A percentile compares a stretch with the other conserved stretches of the same genome.
Evolutionary conservation across 1,284 basidiomycete species (phyloP).

Genomic region (Hemileia vastatrix): DNA sequence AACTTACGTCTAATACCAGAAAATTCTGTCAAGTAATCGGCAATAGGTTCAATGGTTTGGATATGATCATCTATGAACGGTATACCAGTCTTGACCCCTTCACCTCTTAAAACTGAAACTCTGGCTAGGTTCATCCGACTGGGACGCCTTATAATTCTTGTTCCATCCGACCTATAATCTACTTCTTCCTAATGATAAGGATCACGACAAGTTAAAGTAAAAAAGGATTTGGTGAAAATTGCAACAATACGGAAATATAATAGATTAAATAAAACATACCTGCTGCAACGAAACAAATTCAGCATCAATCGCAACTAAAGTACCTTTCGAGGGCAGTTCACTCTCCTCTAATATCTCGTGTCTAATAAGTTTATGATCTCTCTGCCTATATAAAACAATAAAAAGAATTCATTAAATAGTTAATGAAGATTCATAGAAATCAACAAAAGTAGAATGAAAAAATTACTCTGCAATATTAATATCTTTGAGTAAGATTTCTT

Average conservation of each 20-base stretch:
- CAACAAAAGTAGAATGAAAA: neutral
- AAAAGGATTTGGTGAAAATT: neutral
- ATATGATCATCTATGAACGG: constrained; percentile 99
- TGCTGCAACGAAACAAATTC: constrained; percentile 96
- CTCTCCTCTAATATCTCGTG: constrained; percentile 62
- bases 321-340: constrained; percentile 78
- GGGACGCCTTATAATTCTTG: constrained; percentile 81
- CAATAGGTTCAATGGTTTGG: constrained; percentile 83
- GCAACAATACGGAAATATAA: neutral
- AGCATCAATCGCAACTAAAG: constrained; percentile 86
- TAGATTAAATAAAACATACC: constrained; percentile 46
- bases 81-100: constrained; percentile 63
- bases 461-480: constrained; percentile 71
- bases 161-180: constrained; percentile 87
- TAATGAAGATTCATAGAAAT: neutral
- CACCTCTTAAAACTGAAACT: constrained; percentile 83
- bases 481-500: constrained; percentile 69
- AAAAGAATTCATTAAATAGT: neutral
- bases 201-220: neutral
- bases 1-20: constrained; percentile 84
- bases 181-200: constrained; percentile 69
- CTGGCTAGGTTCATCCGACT: constrained; percentile 83
- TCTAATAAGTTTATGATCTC: constrained; percentile 62
- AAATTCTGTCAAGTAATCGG: constrained; percentile 93
- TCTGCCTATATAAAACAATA: constrained; percentile 52